phyloP scores from a whole-genome alignment of 1,139 yeast genomes.

The Magnusiomyces suaveolens region DNA sequence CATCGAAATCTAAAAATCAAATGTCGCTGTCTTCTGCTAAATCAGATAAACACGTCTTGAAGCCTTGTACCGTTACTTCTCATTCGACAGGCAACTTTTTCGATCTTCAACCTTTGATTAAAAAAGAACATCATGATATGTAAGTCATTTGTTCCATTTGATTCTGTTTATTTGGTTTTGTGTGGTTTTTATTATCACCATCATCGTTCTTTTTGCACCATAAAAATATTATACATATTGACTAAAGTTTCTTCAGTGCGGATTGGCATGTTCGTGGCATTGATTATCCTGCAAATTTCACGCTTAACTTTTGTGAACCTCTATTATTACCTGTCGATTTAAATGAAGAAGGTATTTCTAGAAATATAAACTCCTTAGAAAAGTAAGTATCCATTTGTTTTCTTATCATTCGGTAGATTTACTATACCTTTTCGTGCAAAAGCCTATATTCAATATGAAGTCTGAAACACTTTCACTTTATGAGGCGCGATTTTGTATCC shows the following conservation, averaged over 20 bases:
- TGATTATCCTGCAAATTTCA: constrained; percentile 65
- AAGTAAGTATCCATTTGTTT: background rate
- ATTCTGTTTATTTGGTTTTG: too few species aligned
- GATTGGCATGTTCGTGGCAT: constrained; percentile 62
- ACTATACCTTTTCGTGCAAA: background rate
- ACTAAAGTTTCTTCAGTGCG: background rate
- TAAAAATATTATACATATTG: background rate
- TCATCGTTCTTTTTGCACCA: background rate
- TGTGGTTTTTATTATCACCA: background rate
- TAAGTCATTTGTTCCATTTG: background rate
- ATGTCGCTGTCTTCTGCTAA: too few species aligned
- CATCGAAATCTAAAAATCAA: too few species aligned
- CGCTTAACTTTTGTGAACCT: constrained; percentile 66
- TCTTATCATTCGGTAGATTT: background rate
- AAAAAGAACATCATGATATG: constrained; percentile 11
- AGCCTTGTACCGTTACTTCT: constrained; percentile 24
- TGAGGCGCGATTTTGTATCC: background rate
- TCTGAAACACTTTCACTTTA: background rate
- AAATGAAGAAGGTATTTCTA: background rate
- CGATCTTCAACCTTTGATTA: constrained; percentile 24
- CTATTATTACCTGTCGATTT: constrained; percentile 32
- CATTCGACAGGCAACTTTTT: constrained; percentile 28
- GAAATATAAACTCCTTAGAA: background rate
- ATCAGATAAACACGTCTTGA: background rate
- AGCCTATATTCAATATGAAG: background rate